Base-by-base conservation (phyloP, 2,329 filamentous ascomycete genomes). In the Neodidymelliopsis sp. region DNA sequence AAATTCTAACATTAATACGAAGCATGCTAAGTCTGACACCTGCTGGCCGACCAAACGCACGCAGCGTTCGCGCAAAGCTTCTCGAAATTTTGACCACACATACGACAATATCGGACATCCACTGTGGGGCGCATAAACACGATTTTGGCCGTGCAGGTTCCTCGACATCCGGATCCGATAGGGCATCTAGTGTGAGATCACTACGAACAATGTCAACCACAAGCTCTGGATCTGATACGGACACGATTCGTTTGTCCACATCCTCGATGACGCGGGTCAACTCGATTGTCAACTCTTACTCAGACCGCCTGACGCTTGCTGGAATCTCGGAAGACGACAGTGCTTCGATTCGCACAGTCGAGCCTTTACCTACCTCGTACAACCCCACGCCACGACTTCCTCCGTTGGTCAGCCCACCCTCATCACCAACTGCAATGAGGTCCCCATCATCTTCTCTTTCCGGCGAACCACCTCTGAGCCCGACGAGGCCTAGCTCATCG, bases 1-100 rank as follows among this genome's bases (percentile, higher is more conserved):
- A 70, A 9, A 63, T 79, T 6, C 42, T 79, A 24, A 57, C 61
- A 5, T 49, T 79, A n/a, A 56, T 77, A 19, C 66, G 71, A 27
- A 64, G 55, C 13, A 80, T 79, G 76, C 61, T 79, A 38, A 68
- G 62, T 42, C 70, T 65, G 46, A 72, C 74, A 7, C 74, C 77
- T 0, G 61, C 57, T 16, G 54, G 73, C 6, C 69, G 77, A 13
- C 77, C 77, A 1, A 67, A 66, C 2, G 76, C 76, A 6, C 57
- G 67, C 11, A 70, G 72, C 39, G 75, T 79, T 5, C 69, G 74
- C 7, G 72, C 76, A 41, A 66, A 66, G 16, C 45, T 74, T 6
- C 56, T 67, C 2, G 66, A 67, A 4, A 67, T 73, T 13, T 47
- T 73, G 9, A 51, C 61, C 19, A 60, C 63, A 13, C 56, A 65